Conservation (phyloP, 2,329 filamentous ascomycete genomes). For the Geosmithia morbida region DNA sequence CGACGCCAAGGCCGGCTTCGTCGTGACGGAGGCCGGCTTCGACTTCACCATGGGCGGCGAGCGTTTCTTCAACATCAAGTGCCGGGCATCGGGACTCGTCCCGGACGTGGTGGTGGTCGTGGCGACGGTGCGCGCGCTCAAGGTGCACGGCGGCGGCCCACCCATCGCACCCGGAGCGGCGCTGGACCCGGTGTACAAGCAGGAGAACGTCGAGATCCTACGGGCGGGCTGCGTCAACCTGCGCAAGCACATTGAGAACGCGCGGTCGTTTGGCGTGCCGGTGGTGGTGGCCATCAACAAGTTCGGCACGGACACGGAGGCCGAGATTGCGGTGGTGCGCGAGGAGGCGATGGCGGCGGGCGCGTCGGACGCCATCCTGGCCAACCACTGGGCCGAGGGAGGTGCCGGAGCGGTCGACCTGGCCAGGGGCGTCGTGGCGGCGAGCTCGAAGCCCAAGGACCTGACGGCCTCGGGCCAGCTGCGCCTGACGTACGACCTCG, state of each 20-base stretch:
- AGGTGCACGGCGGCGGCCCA: conserved; percentile 94
- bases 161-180: conserved; percentile 77
- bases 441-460: conserved; percentile 70
- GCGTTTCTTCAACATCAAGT: conserved; percentile 99
- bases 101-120: conserved; percentile 93
- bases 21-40: conserved; percentile 93
- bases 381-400: conserved; percentile 95
- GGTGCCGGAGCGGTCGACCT: conserved; percentile 82
- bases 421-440: conserved; percentile 72
- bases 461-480: conserved; percentile 25
- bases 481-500: conserved; percentile 70
- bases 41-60: conserved; percentile 99
- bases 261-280: conserved; percentile 75
- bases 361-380: conserved; percentile 82
- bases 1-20: conserved; percentile 71
- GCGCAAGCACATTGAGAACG: conserved; percentile 88
- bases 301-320: conserved; percentile 86
- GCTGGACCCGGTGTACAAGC: conserved; percentile 76
- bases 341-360: conserved; percentile 87
- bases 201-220: conserved; percentile 87
- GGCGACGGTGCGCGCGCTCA: conserved; percentile 86
- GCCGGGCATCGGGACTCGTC: conserved; percentile 79
- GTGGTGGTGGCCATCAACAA: conserved; percentile 97
- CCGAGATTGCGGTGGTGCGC: conserved; percentile 76
- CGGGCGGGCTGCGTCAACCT: conserved; percentile 86